phyloP scores from a whole-genome alignment of 2,329 filamentous ascomycete genomes.

The Stromatinia cepivora region DNA sequence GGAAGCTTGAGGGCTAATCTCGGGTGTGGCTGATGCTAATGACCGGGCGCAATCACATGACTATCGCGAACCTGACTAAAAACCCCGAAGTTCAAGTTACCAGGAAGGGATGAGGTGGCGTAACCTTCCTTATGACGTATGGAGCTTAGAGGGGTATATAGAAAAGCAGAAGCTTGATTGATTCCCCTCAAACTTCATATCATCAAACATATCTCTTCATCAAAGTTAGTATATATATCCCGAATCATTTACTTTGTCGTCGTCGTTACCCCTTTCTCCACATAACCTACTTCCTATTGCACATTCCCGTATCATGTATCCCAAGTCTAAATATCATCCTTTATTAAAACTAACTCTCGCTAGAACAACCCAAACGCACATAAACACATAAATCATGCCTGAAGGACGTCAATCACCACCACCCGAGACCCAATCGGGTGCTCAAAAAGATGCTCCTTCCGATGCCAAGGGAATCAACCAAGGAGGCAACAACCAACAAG shows the following conservation, averaged over 20 bases:
- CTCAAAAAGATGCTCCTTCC: slow-evolving; percentile 62
- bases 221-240: not conserved
- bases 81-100: not conserved
- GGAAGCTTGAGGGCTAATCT: not conserved
- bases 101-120: not conserved
- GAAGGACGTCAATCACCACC: slow-evolving; percentile 76
- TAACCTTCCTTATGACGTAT: slow-evolving; percentile 10
- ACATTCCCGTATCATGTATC: not conserved
- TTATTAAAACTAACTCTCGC: not conserved
- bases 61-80: not conserved
- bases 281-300: not conserved
- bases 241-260: not conserved
- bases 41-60: not conserved
- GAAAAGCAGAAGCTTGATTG: not conserved
- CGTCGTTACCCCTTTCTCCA: not conserved
- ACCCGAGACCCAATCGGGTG: slow-evolving; percentile 65
- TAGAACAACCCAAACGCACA: not conserved
- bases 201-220: not conserved
- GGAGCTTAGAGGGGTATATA: slow-evolving; percentile 17
- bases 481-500: slow-evolving; percentile 51
- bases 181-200: not conserved
- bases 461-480: slow-evolving; percentile 59
- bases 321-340: not conserved
- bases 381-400: slow-evolving; percentile 50
- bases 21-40: not conserved